Evolutionary conservation across 345 rosid genomes (phyloP).

Genomic region (Jatropha curcas): DNA sequence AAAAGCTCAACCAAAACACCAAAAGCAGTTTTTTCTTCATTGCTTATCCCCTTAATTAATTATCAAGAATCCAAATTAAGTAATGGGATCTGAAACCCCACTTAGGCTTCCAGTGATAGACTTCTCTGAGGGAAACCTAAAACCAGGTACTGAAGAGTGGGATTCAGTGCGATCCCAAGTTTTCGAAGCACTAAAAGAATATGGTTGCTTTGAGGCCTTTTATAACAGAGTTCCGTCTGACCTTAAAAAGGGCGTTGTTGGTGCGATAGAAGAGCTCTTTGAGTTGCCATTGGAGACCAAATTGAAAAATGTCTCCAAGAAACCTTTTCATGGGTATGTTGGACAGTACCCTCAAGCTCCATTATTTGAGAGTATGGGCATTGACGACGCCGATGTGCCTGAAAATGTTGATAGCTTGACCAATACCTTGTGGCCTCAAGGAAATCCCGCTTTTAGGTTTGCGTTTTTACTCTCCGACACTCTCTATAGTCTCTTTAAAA

Average conservation of each 20-base stretch:
- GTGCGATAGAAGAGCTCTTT: conserved; percentile 30
- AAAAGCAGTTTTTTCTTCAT: no score
- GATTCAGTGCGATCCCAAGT: conserved; percentile 19
- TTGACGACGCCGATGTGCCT: conserved; percentile 27
- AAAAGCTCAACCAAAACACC: background rate
- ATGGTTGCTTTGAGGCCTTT: conserved; percentile 43
- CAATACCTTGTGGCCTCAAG: conserved; percentile 39
- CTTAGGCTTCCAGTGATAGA: conserved; percentile 36
- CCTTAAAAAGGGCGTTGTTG: conserved; percentile 17
- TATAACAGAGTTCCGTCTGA: conserved; percentile 25
- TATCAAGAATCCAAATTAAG: background rate
- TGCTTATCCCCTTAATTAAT: background rate
- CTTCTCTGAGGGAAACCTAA: conserved; percentile 18
- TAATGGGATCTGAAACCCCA: conserved; percentile 34
- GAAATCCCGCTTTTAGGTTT: conserved; percentile 39
- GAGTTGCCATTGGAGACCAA: conserved; percentile 36
- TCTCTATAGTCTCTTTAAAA: background rate
- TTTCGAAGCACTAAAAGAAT: conserved; percentile 35
- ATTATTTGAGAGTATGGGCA: conserved; percentile 40
- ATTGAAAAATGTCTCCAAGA: conserved; percentile 26
- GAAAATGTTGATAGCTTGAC: conserved; percentile 18
- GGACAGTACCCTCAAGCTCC: conserved; percentile 34
- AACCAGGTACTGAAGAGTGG: conserved; percentile 32
- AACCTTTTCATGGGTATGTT: conserved; percentile 46
- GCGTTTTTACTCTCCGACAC: background rate